Conservation (phyloP, 306 rosid genomes). For the Castanea mollissima region DNA sequence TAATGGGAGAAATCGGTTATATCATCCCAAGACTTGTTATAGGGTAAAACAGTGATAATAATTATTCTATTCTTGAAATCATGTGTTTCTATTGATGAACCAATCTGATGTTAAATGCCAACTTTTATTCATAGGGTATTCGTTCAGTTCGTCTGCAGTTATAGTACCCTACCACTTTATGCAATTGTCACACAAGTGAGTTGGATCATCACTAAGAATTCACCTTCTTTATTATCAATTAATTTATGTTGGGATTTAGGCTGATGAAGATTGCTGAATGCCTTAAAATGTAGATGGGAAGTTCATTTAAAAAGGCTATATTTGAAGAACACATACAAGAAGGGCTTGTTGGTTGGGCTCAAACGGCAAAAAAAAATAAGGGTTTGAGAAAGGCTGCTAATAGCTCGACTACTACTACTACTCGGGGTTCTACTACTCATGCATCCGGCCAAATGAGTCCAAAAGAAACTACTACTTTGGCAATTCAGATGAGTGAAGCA, state of each 20-base stretch:
- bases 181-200: slow-evolving; percentile 37
- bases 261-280: background rate
- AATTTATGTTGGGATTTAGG: background rate
- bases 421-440: background rate
- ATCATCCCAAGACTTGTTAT: slow-evolving; percentile 36
- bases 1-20: slow-evolving; percentile 29
- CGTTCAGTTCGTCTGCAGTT: slow-evolving; percentile 36
- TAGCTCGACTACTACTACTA: slow-evolving; percentile 1
- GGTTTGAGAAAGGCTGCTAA: slow-evolving; percentile 17
- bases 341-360: slow-evolving; percentile 32
- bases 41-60: slow-evolving; percentile 19
- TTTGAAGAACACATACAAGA: slow-evolving; percentile 29
- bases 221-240: too few relatives aligned
- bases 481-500: slow-evolving; percentile 1
- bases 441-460: background rate
- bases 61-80: background rate
- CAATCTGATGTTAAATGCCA: background rate
- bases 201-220: background rate
- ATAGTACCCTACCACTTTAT: slow-evolving; percentile 36
- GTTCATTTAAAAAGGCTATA: slow-evolving; percentile 31
- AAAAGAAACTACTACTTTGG: slow-evolving; percentile 1
- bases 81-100: background rate
- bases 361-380: slow-evolving; percentile 12
- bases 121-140: slow-evolving; percentile 15
- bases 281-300: slow-evolving; percentile 30